Conservation (phyloP, 306 rosid genomes). For the Gastrolobium villosum region DNA sequence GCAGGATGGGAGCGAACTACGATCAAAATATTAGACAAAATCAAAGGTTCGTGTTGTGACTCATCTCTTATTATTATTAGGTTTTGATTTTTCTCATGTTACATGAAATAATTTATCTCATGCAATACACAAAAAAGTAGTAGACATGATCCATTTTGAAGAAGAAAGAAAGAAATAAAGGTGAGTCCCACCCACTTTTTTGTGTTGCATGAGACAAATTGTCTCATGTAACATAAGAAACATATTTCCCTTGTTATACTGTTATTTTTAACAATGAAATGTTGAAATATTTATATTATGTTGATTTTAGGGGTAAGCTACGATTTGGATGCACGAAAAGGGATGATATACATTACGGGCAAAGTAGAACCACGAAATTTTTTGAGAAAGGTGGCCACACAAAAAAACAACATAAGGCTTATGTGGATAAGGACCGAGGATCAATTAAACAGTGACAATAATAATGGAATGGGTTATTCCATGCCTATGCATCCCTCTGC, state of each 20-base stretch:
- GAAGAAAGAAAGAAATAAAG: no score
- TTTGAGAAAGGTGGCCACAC: not conserved
- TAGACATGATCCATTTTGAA: no score
- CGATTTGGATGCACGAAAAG: constrained; percentile 32
- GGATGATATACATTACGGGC: constrained; percentile 31
- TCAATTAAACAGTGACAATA: not conserved
- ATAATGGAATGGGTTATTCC: no score
- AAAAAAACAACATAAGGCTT: not conserved
- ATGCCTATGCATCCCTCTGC: not conserved
- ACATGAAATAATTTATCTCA: no score
- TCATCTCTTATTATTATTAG: no score
- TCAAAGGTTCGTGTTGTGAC: not conserved
- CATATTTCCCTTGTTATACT: no score
- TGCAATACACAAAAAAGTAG: no score
- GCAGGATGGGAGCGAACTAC: constrained; percentile 17
- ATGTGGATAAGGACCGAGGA: constrained; percentile 16
- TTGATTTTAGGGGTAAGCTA: constrained; percentile 15
- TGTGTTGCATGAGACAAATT: no score
- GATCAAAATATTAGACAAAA: constrained; percentile 13
- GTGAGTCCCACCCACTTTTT: no score
- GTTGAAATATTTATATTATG: not conserved
- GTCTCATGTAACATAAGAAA: no score
- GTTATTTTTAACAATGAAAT: no score
- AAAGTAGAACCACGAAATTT: constrained; percentile 6
- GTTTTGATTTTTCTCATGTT: no score